A percentile compares a stretch with the other conserved stretches of the same genome.
phyloP scores from a whole-genome alignment of 495 filamentous ascomycete genomes.

The Penicillium pulvis region DNA sequence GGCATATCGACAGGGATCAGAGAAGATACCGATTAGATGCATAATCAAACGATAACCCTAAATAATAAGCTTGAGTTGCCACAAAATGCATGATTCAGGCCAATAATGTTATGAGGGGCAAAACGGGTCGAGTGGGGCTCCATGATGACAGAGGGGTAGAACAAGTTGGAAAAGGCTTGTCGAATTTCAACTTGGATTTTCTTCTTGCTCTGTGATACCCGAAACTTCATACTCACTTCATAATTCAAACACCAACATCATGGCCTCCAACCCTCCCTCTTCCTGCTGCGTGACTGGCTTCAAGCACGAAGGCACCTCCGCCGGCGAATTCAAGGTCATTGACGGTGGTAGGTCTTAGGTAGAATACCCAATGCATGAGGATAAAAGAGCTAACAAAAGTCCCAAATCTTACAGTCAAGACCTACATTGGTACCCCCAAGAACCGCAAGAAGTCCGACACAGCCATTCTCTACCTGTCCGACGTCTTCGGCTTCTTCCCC shows the following conservation, averaged over 20 bases:
- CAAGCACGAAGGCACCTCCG: conserved; percentile 48
- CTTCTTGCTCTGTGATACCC: neutral
- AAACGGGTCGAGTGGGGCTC: neutral
- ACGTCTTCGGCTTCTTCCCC: conserved; percentile 72
- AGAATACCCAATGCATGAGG: neutral
- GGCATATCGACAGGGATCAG: neutral
- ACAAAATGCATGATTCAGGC: neutral
- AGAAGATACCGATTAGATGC: neutral
- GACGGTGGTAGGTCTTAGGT: conserved; percentile 37
- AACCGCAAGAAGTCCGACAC: conserved; percentile 44
- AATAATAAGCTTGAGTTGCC: neutral
- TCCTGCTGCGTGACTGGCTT: conserved; percentile 60
- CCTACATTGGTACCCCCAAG: conserved; percentile 47
- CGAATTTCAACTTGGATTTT: neutral
- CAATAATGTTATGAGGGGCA: neutral
- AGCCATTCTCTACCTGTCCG: conserved; percentile 55
- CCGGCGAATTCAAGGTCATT: conserved; percentile 45
- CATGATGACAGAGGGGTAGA: neutral
- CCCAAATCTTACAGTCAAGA: conserved; percentile 32
- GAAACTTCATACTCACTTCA: neutral
- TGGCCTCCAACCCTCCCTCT: conserved; percentile 60
- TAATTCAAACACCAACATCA: conserved; percentile 28
- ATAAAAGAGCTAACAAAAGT: neutral
- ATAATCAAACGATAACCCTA: neutral
- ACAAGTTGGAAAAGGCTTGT: neutral